Base-by-base conservation (phyloP, 1,284 basidiomycete genomes). In the Hypsizygus ulmarius region DNA sequence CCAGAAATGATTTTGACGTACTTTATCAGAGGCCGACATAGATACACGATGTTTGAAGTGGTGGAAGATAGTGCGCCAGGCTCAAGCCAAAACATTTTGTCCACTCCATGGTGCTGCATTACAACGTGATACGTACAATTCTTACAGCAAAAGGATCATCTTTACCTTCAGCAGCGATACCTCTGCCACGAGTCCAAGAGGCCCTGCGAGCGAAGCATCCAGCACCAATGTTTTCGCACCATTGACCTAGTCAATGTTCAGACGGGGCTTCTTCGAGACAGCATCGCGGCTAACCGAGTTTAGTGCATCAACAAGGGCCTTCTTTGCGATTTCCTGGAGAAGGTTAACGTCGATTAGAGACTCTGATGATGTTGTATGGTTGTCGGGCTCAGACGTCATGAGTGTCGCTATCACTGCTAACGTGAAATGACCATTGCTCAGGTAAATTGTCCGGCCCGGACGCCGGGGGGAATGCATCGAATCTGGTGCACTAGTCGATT, bases 61-160 rank as follows among this genome's bases (percentile, higher is more conserved):
- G 81, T 80, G 0, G 91, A 89, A 35, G 84, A 82, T 45, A 97
- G 70, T 8, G 90, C 85, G 21, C 93, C 93, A 6, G 84, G 64
- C 67, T 99, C 97, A 19, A 99, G 82, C 97, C 97, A 99, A 69
- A 97, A 97, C 89, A 99, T 96, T 74, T 97, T 97, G 71, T 98
- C 96, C 3, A 99, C 94, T 3, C 93, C 95, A 79, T 98, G 95
- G 65, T 97, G 91, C 90, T 97, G 59, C 39, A 14, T 30, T 16
- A 16, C 9, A 14, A 39, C 4, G 43, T 30, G 30, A 40, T n/a
- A 15, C 36, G 34, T 34, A 43, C 19, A 37, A 28, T 41, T 18
- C 15, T 18, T 39, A 36, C 36, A 29, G 30, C 28, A 44, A 35
- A 47, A 14, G 59, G 68, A 30, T 25, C 21, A 25, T 25, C 21